Evolutionary conservation across 1,284 basidiomycete species (phyloP).

Genomic region (Rhodofomes roseus): DNA sequence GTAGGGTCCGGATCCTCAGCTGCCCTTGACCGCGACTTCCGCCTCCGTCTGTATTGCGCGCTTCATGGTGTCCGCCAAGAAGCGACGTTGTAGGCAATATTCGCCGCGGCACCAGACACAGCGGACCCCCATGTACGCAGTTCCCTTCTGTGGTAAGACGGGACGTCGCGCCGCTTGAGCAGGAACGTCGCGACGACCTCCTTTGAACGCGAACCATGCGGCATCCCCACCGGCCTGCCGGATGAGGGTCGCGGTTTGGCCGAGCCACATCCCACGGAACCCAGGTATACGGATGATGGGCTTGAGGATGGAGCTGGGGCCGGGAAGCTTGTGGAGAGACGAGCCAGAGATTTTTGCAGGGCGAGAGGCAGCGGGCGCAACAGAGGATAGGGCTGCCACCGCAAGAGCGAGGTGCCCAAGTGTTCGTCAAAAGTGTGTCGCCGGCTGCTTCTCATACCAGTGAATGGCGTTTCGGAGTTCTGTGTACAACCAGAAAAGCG

Average conservation of each 20-base stretch:
- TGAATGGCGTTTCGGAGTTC: conserved; percentile 74
- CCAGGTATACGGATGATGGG: conserved; percentile 67
- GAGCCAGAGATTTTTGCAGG: conserved; percentile 23
- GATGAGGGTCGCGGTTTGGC: conserved; percentile 82
- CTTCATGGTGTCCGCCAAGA: conserved; percentile 95
- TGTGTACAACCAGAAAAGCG: conserved; percentile 89
- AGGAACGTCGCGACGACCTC: conserved; percentile 61
- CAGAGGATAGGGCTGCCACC: conserved; percentile 20
- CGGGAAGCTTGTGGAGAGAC: conserved; percentile 35
- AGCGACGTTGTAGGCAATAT: conserved; percentile 84
- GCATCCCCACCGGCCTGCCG: conserved; percentile 86
- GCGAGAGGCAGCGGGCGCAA: conserved; percentile 16
- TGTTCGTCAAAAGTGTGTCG: conserved; percentile 41
- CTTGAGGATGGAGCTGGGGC: conserved; percentile 68
- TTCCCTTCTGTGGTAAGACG: conserved; percentile 37
- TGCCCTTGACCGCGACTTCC: conserved; percentile 65
- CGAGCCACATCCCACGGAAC: conserved; percentile 79
- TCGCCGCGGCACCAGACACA: conserved; percentile 81
- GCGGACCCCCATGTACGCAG: conserved; percentile 81
- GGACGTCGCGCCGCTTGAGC: conserved; percentile 38
- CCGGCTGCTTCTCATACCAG: conserved; percentile 30
- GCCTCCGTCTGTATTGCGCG: conserved; percentile 93
- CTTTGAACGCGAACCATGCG: conserved; percentile 88
- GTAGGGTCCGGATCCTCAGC: conserved; percentile 38
- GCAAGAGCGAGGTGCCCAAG: conserved; percentile 71